Base-by-base conservation (phyloP, 1,284 basidiomycete species). In the Leccinum holopus region DNA sequence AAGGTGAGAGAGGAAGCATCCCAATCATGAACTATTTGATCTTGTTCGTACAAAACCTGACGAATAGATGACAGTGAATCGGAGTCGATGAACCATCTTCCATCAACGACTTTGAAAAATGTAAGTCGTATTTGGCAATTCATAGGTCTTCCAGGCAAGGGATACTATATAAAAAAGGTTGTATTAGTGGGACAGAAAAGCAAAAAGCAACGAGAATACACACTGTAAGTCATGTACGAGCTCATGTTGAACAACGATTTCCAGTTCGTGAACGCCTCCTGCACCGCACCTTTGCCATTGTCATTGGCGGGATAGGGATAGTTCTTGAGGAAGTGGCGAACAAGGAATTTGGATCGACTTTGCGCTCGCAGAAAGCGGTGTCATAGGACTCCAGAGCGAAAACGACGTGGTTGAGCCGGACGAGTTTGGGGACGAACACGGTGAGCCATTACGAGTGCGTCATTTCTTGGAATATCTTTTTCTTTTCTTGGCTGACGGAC, bases 261-360 rank as follows among this genome's bases (percentile, higher is more conserved):
- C 95, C 96, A 99, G 75, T 97, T 97, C 37, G 83, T 82, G 71
- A 98, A 99, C 0, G 96, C 94, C 74, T 98, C 97, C 56, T 88
- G 84, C 11, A 96, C 86, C 0, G 95, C 95, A 58, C 87, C 86
- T 73, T 84, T 76, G 58, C 86, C 81, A 41, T 79, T 82, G 65
- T 87, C 84, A 65, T 79, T 79, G 67, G 77, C 79, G 8, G 87
- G 84, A 75, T 96, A 95, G 66, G 94, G 87, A 72, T 95, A 95
- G 72, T 95, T 87, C 80, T 96, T 96, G 69, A 98, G 77, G 76
- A 92, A 99, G 75, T 98, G 97, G 63, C 94, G 81, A 32, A 99
- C 95, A 56, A 98, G 80, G 82, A 92, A 98, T 76, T 95, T 95
- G 73, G 80, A 85, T 73, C 90, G 82, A 67, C 91, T 91, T 78